A percentile compares a stretch with the other conserved stretches of the same genome.
Evolutionary conservation across 2,329 filamentous ascomycete genomes (phyloP).

Genomic region (Penicillium sp.): DNA sequence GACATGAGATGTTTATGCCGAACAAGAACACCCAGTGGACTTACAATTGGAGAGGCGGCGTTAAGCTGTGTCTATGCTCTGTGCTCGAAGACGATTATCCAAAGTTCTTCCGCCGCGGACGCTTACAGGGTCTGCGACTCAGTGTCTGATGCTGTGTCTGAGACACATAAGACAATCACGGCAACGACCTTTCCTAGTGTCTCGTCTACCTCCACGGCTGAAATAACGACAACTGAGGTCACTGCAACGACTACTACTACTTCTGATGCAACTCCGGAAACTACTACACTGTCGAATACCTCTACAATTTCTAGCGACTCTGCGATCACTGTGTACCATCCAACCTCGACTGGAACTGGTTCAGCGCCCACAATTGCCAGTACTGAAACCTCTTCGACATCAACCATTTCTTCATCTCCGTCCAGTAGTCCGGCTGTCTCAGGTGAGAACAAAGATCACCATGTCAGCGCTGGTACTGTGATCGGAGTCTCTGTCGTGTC

Average conservation of each 20-base stretch:
- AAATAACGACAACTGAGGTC: neutral
- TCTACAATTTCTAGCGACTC: slow-evolving; percentile 18
- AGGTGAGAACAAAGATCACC: slow-evolving; percentile 2
- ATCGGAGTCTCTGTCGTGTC: slow-evolving; percentile 39
- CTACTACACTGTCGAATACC: slow-evolving; percentile 2
- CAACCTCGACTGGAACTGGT: slow-evolving; percentile 15
- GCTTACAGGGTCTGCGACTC: slow-evolving; percentile 57
- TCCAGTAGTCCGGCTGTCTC: neutral
- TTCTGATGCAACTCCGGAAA: slow-evolving; percentile 4
- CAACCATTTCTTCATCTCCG: slow-evolving; percentile 6
- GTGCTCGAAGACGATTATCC: slow-evolving; percentile 51
- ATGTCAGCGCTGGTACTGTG: slow-evolving; percentile 30
- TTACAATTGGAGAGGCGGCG: slow-evolving; percentile 70
- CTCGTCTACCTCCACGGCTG: slow-evolving; percentile 6
- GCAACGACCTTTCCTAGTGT: slow-evolving; percentile 29
- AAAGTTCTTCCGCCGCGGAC: slow-evolving; percentile 39
- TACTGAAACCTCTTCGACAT: neutral
- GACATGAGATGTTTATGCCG: slow-evolving; percentile 65
- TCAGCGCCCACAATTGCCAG: slow-evolving; percentile 3
- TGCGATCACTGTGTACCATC: slow-evolving; percentile 16
- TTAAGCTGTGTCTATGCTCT: slow-evolving; percentile 63
- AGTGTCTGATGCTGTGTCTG: slow-evolving; percentile 33
- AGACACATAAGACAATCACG: slow-evolving; percentile 39
- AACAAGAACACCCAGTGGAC: slow-evolving; percentile 57
- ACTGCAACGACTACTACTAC: neutral